Percentiles rank a stretch among this genome's conserved stretches.
phyloP scores from a whole-genome alignment of 345 rosid species.

The Corymbia maculata region DNA sequence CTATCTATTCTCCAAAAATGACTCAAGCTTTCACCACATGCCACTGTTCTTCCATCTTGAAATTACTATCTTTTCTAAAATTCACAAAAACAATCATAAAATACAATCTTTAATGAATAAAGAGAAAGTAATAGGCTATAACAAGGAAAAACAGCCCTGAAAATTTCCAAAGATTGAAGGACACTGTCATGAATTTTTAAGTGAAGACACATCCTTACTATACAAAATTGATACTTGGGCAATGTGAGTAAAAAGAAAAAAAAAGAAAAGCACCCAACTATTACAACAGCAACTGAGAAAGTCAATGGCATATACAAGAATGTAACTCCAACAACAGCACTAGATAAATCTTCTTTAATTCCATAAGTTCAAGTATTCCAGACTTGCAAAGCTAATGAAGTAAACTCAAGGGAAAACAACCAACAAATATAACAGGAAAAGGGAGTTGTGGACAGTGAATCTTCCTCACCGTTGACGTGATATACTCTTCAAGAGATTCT shows the following conservation, averaged over 20 bases:
- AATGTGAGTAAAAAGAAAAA: background rate
- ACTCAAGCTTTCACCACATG: background rate
- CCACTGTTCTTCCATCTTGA: background rate
- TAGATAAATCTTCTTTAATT: background rate
- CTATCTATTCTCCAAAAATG: background rate
- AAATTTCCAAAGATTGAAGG: background rate
- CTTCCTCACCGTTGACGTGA: slow-evolving; percentile 51
- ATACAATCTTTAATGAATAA: background rate
- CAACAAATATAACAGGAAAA: background rate
- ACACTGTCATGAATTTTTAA: background rate
- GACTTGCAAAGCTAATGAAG: background rate
- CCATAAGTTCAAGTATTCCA: background rate
- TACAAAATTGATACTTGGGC: background rate
- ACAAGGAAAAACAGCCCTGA: background rate
- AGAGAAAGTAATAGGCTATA: background rate
- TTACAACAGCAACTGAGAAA: background rate
- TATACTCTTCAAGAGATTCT: slow-evolving; percentile 69
- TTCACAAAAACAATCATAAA: background rate
- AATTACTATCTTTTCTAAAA: background rate
- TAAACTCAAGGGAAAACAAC: background rate
- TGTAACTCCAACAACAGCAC: background rate
- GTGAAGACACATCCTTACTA: background rate
- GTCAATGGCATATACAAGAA: background rate
- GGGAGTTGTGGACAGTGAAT: background rate
- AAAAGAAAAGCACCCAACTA: background rate